Evolutionary conservation across 2,329 filamentous ascomycete genomes (phyloP).

Genomic region (Ascochyta koolunga): DNA sequence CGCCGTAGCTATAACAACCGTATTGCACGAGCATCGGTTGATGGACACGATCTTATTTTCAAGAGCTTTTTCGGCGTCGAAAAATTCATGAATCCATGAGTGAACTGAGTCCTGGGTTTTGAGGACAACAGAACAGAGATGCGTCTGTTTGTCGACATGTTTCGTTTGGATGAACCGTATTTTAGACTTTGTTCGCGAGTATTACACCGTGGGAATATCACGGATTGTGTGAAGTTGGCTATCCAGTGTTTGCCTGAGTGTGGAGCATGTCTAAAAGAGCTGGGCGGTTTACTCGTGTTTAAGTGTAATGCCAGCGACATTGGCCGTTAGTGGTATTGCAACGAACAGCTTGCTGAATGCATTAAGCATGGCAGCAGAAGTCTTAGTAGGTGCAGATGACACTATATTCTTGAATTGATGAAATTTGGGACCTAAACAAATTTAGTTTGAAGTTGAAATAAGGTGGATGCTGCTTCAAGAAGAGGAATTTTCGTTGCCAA

Average conservation of each 20-base stretch:
- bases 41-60: background rate
- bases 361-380: background rate
- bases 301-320: background rate
- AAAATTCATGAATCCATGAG: background rate
- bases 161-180: background rate
- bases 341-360: background rate
- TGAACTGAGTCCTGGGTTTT: background rate
- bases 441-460: background rate
- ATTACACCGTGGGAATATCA: background rate
- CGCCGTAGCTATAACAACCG: background rate
- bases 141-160: background rate
- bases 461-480: background rate
- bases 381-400: background rate
- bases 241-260: background rate
- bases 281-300: background rate
- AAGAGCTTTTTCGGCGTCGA: background rate
- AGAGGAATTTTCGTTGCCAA: background rate
- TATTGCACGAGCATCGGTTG: background rate
- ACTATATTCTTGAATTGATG: background rate
- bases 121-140: background rate
- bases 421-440: too few species aligned
- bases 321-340: background rate
- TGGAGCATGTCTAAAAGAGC: background rate
- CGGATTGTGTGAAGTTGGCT: background rate
- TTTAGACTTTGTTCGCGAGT: background rate